Base-by-base conservation (phyloP, 495 filamentous ascomycete species). In the Podospora pseudocomata region DNA sequence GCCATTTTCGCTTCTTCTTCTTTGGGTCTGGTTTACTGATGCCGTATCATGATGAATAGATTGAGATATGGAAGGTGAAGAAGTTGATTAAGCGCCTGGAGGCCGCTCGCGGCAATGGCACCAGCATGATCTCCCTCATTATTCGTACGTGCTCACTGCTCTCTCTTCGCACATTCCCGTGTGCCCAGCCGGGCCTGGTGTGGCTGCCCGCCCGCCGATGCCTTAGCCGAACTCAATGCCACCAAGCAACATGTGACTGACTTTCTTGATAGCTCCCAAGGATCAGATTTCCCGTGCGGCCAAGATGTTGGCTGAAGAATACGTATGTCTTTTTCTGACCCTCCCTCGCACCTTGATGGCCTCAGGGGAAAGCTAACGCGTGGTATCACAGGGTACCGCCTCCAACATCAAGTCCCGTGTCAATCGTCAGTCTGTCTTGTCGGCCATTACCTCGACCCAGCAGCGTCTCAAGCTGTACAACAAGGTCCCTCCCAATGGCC, bases 271-370 rank as follows among this genome's bases (percentile, higher is more conserved):
- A 96, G 92, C 95, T 60, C 95, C 95, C 63, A 99, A 97, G 88
- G 95, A 97, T 80, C 95, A 99, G 80, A 87, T 99, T 63, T 97
- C 96, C 15, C 88, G 95, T 68, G 92, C 92, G 53, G 92, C 96
- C 55, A 97, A 97, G 86, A 99, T 99, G 95, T 90, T 99, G 88
- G 95, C 95, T 81, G 95, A 99, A 97, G 94, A 97, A 90, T 97
- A 94, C 77, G 93, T 96, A 85, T 72, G 91, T 84, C 30, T 68
- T 18, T 62, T 55, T 53, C 23, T 49, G 53, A 30, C 44, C 30
- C 44, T 67, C 34, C 34, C 60, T 64, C 49, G 19, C 34, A 26
- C 55, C 20, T 68, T 34, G 60, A 63, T 65, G 66, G 73, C 65
- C 23, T 28, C 64, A 18, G 20, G 2, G 59, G 7, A 7, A 32